phyloP scores from a whole-genome alignment of 2,329 filamentous ascomycete genomes.

The Scolecobasidium constrictum region DNA sequence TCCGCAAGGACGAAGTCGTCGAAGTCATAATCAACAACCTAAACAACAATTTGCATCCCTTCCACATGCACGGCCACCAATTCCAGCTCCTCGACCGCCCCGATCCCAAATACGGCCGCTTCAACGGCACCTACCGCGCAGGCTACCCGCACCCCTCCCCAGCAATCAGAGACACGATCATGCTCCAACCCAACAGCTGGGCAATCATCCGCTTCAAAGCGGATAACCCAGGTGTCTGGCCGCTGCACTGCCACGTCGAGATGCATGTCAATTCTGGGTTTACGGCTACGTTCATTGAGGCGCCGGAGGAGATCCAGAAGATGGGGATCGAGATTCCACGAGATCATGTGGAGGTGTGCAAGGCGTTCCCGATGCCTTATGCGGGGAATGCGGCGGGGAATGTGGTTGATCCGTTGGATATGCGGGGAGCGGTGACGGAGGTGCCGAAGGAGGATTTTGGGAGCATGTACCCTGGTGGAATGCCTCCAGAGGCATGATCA shows the following conservation, averaged over 20 bases:
- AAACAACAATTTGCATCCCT: constrained; percentile 59
- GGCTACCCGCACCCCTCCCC: constrained; percentile 22
- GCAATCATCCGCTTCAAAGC: constrained; percentile 47
- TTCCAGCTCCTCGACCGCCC: constrained; percentile 47
- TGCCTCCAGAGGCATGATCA: too few relatives aligned
- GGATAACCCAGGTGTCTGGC: constrained; percentile 36
- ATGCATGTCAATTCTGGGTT: constrained; percentile 42
- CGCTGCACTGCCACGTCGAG: constrained; percentile 15
- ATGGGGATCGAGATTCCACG: constrained; percentile 40
- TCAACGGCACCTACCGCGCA: constrained; percentile 16
- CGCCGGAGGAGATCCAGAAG: constrained; percentile 46
- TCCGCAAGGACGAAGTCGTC: constrained; percentile 54
- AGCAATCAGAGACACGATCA: constrained; percentile 43
- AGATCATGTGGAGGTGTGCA: constrained; percentile 51
- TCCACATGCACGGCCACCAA: constrained; percentile 65
- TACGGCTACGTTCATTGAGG: constrained; percentile 40
- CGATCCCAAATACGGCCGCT: constrained; percentile 12
- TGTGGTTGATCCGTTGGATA: constrained; percentile 34
- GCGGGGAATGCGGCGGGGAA: constrained; percentile 68
- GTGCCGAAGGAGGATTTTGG: constrained; percentile 3
- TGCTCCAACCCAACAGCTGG: constrained; percentile 42
- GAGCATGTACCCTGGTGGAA: constrained; percentile 4
- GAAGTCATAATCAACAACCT: constrained; percentile 67
- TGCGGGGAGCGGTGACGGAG: constrained; percentile 4
- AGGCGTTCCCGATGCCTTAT: constrained; percentile 37